Conservation (phyloP, 305 asterid species). For the Solanum chacoense region DNA sequence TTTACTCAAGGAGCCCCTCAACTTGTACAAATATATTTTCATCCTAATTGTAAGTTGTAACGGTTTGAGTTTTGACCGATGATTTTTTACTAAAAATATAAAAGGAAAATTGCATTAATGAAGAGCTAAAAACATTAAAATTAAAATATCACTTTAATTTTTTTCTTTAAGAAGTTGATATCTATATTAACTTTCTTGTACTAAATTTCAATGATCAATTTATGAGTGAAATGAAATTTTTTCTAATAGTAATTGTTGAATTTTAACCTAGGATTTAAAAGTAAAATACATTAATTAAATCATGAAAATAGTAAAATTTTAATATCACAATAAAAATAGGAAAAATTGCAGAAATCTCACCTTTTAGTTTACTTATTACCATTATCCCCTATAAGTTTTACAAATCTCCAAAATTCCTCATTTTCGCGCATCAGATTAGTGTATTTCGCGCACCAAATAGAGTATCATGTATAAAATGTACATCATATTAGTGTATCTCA, state of each 20-base stretch:
- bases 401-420: neutral
- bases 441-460: too few species aligned
- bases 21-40: neutral
- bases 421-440: too few species aligned
- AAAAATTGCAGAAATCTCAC: neutral
- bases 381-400: neutral
- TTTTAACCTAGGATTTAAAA: neutral
- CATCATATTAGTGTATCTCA: too few species aligned
- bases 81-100: neutral
- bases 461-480: too few species aligned
- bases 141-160: neutral
- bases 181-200: neutral
- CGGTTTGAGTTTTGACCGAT: neutral
- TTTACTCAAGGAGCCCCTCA: neutral
- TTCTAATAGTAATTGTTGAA: neutral
- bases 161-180: neutral
- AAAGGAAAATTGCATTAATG: neutral
- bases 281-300: neutral
- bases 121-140: neutral
- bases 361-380: too few species aligned
- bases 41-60: neutral
- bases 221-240: neutral
- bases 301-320: neutral
- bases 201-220: neutral
- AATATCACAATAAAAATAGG: too few species aligned